Evolutionary conservation across 768 basidiomycete species (phyloP), one percentile per base, ranked within the genome.

Genomic region (Obba rivulosa): DNA sequence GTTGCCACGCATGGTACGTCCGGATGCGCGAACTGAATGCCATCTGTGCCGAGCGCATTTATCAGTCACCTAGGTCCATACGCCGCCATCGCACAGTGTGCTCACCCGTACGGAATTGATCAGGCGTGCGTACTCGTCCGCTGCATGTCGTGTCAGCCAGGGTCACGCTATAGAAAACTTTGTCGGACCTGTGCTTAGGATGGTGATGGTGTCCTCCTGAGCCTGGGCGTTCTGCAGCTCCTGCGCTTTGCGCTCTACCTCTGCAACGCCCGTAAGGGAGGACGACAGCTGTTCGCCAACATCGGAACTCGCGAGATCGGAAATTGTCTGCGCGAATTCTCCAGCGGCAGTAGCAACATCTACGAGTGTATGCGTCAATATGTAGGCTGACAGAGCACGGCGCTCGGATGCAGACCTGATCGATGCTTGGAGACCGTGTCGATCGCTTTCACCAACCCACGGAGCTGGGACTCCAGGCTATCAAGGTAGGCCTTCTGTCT

Each of bases 111-210:
- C 92, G 48, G 87, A 90, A 57, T 79, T 82, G 52, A 95, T 88
- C 45, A 97, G 73, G 44, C 95, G 76, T n/a, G 92, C 80, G 62
- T 98, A 98, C 66, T 96, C 93, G 60, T 98, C 95, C 41, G 81
- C 90, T 69, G 46, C 40, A 34, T 18, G 5, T 16, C 36, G 14
- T 14, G 46, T 39, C 20, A 43, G 34, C 16, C 48, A 49, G 11
- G 22, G 45, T 18, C 22, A 38, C 38, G 22, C 3, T 46, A 11
- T 17, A 4, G 21, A 3, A 38, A 5, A 43, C 8, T 4, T 3
- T 17, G 0, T 36, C 55, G 8, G 54, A 83, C 85, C 83, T 41
- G 89, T 88, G 44, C 80, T 82, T 76, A 93, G 74, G 23, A 98
- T 63, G 1, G 87, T 85, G 24, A 81, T 71, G 57, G 93, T 77